Evolutionary conservation across 495 filamentous ascomycete species (phyloP).

Genomic region (Aspergillus biplanus): DNA sequence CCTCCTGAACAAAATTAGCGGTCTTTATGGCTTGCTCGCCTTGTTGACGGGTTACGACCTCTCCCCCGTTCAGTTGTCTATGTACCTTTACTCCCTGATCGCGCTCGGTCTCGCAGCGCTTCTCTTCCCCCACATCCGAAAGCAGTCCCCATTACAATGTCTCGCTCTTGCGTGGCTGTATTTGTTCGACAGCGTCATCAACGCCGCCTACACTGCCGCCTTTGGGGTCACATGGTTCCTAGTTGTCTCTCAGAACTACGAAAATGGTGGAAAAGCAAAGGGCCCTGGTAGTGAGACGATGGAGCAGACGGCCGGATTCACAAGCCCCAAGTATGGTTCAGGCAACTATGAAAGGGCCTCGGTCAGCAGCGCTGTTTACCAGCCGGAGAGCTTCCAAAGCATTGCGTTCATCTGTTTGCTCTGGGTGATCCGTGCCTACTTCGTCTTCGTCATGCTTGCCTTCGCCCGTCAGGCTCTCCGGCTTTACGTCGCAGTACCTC

Average conservation of each 20-base stretch:
- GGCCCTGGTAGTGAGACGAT: conserved; percentile 57
- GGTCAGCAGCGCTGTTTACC: conserved; percentile 57
- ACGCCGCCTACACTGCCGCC: conserved; percentile 73
- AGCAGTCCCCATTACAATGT: conserved; percentile 67
- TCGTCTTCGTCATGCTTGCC: conserved; percentile 76
- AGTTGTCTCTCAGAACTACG: conserved; percentile 60
- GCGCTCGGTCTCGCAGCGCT: conserved; percentile 62
- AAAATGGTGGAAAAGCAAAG: conserved; percentile 39
- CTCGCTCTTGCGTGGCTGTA: conserved; percentile 77
- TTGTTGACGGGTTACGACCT: conserved; percentile 73
- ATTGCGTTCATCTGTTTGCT: conserved; percentile 72
- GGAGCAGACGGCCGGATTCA: conserved; percentile 69
- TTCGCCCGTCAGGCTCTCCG: conserved; percentile 76
- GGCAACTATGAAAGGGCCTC: conserved; percentile 34
- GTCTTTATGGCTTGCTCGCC: conserved; percentile 85
- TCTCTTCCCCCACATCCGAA: conserved; percentile 72
- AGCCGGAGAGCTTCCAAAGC: conserved; percentile 73
- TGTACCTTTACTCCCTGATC: conserved; percentile 83
- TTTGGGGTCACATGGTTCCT: conserved; percentile 87
- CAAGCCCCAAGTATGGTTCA: conserved; percentile 65
- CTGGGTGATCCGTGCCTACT: conserved; percentile 75
- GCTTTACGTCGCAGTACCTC: conserved; percentile 50
- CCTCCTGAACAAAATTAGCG: conserved; percentile 85
- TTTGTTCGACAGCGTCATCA: conserved; percentile 76
- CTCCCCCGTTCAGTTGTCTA: conserved; percentile 70